Conservation (phyloP, 352 stramenopile species). For the Pythium guiyangense region DNA sequence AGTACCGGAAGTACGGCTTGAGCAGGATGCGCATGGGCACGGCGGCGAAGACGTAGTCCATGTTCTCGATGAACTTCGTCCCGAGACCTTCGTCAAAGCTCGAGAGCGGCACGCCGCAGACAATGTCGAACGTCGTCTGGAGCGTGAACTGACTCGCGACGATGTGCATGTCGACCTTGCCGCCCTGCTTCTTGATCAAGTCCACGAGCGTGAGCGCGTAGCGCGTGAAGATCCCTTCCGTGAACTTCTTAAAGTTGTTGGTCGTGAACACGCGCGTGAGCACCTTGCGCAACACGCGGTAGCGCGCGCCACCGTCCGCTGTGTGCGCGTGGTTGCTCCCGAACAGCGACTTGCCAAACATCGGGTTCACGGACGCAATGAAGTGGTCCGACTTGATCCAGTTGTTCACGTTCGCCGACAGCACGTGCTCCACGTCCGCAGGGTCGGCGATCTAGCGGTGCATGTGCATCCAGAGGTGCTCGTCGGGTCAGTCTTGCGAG, state of each 20-base stretch:
- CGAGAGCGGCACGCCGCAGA: no score
- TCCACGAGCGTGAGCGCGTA: conserved; percentile 27
- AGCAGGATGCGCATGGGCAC: no score
- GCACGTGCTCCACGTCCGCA: conserved; percentile 56
- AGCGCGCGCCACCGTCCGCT: conserved; percentile 44
- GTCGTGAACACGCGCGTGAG: conserved; percentile 85
- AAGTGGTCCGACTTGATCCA: conserved; percentile 69
- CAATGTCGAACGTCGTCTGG: no score
- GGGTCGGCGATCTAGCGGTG: conserved; percentile 33
- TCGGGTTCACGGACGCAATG: conserved; percentile 46
- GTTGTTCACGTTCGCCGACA: conserved; percentile 57
- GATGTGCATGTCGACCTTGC: conserved; percentile 31
- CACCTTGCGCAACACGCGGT: conserved; percentile 70
- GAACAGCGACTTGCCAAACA: conserved; percentile 70
- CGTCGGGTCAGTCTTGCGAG: background rate
- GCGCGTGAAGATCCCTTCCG: conserved; percentile 42
- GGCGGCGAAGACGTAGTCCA: no score
- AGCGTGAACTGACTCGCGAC: no score
- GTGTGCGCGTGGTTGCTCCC: conserved; percentile 52
- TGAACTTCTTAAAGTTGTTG: conserved; percentile 46
- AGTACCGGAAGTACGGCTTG: no score
- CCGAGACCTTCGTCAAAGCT: no score
- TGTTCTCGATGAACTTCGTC: no score
- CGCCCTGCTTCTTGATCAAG: conserved; percentile 6
- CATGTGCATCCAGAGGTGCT: background rate